Evolutionary conservation across 768 basidiomycete genomes (phyloP), one percentile per base, ranked within the genome.

Genomic region (Mycena sanguinolenta): DNA sequence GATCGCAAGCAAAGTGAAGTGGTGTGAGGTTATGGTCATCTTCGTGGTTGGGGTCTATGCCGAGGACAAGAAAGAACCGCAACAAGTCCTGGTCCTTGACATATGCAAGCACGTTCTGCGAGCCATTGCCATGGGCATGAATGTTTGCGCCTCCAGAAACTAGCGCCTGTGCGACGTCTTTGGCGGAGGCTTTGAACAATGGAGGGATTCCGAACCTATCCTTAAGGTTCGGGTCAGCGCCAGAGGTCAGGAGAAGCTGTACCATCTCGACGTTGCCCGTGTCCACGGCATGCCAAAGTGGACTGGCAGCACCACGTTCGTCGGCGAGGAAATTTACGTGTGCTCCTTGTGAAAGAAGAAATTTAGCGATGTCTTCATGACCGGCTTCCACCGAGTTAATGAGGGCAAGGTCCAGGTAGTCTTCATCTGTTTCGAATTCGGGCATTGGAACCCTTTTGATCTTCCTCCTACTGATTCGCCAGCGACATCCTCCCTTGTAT

Each of bases 61-160:
- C 57, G 16, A 8, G 39, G 27, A 39, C 57, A 19, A 58, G 57
- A 13, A 39, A 42, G 57, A 58, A 58, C 23, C 57, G 57, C 23
- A 42, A 25, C 4, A 42, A 6, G 13, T 58, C 57, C 16, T 39
- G 8, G 23, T 23, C 23, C 3, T 3, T 8, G 23, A 16, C 16
- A 19, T 12, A 4, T 13, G 19, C 32, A 36, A 58, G n/a, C n/a
- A 58, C n/a, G 34, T 14, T 58, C 21, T 23, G 10, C n/a, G 14
- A 23, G 9, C 6, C 12, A 3, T 28, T 13, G 52, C 28, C 28
- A 10, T 34, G 10, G n/a, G 23, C 55, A 38, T 58, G 14, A 16
- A 58, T 25, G 30, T 58, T 21, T 14, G 55, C 55, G 5, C 55
- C 55, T 58, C n/a, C 34, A 1, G 12, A 34, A n/a, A 58, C 5